phyloP scores from a whole-genome alignment of 192 early-diverging fungal genomes.

The Mortierella claussenii region DNA sequence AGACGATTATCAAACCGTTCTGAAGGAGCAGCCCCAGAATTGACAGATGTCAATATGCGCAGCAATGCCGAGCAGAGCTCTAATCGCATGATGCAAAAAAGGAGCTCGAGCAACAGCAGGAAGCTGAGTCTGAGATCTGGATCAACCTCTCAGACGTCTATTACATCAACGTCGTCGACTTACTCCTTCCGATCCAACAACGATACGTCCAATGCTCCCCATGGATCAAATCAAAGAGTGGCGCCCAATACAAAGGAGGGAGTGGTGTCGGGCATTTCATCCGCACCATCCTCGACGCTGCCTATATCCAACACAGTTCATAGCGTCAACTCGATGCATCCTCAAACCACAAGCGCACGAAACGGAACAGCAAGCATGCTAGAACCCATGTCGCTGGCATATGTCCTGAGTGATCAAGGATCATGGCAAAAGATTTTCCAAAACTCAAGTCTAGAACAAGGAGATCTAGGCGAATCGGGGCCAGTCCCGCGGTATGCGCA shows the following conservation, averaged over 20 bases:
- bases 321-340: too few relatives aligned
- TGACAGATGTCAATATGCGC: neutral
- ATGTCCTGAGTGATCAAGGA: constrained; percentile 48
- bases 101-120: constrained; percentile 7
- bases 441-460: constrained; percentile 35
- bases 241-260: constrained; percentile 27
- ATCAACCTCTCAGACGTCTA: neutral
- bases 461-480: constrained; percentile 50
- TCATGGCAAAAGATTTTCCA: constrained; percentile 55
- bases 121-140: constrained; percentile 18
- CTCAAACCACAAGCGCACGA: neutral
- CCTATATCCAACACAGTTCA: neutral
- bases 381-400: constrained; percentile 42
- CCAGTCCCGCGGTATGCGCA: constrained; percentile 93
- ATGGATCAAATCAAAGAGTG: constrained; percentile 1
- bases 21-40: neutral
- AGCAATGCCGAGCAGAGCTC: neutral
- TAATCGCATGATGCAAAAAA: constrained; percentile 1
- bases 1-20: neutral
- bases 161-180: neutral
- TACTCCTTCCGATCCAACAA: neutral
- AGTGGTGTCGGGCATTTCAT: constrained; percentile 16
- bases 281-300: neutral
- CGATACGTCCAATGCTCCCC: neutral
- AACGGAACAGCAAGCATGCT: neutral